These are phyloP conservation scores for Thalia dealbata DNA, from an alignment of 176 grass and related monocot species.

Conservation along the genomic window DNA sequence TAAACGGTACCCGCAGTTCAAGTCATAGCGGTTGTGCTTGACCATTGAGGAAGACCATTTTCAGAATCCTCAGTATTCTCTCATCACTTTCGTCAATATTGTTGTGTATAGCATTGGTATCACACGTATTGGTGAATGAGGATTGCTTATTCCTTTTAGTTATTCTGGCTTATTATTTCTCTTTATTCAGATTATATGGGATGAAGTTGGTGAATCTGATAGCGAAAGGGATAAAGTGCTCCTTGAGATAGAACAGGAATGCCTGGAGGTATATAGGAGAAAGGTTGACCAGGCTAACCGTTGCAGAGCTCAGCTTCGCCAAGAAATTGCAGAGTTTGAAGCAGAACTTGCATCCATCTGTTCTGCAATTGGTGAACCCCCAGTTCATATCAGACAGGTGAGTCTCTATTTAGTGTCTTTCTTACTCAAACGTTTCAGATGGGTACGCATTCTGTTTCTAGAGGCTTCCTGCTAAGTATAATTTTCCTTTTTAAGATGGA, in stretches of 20 bases:
- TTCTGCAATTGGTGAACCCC: slow-evolving; percentile 48
- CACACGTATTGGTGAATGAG: background rate
- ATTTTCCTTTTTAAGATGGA: background rate
- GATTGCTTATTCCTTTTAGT: background rate
- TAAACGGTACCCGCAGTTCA: background rate
- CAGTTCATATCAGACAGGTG: slow-evolving; percentile 30
- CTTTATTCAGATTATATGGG: slow-evolving; percentile 58
- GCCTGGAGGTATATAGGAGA: slow-evolving; percentile 46
- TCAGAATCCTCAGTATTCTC: no score
- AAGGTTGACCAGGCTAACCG: slow-evolving; percentile 58
- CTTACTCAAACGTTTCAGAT: background rate
- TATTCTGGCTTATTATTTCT: background rate
- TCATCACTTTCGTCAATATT: background rate
- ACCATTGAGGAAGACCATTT: no score
- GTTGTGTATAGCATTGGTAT: background rate
- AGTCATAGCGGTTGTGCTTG: background rate
- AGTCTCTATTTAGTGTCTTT: background rate
- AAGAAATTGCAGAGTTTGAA: slow-evolving; percentile 41
- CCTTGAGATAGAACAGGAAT: slow-evolving; percentile 55
- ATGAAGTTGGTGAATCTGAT: slow-evolving; percentile 62
- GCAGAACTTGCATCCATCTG: slow-evolving; percentile 58
- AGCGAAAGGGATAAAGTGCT: slow-evolving; percentile 42
- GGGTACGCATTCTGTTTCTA: background rate
- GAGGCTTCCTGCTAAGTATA: no score
- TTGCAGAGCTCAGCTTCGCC: slow-evolving; percentile 32